A percentile compares a stretch with the other conserved stretches of the same genome.
Conservation (phyloP, 2,329 filamentous ascomycete species). For the Blastomyces gilchristii region DNA sequence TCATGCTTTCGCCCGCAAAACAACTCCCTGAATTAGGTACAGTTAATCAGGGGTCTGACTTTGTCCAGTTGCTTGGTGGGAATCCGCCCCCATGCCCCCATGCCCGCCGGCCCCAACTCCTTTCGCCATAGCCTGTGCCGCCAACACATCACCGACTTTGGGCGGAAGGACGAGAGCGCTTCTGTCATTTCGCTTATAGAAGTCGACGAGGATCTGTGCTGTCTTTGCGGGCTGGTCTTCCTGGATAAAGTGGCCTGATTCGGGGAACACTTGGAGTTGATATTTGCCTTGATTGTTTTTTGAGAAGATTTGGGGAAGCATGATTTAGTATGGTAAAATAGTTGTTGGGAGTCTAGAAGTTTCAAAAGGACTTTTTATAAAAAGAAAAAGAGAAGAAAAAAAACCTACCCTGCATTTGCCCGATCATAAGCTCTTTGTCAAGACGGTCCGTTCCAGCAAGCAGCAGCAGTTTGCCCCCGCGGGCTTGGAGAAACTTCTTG, state of each 20-base stretch:
- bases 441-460: slow-evolving; percentile 82
- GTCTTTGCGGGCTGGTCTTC: slow-evolving; percentile 90
- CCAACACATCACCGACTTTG: slow-evolving; percentile 67
- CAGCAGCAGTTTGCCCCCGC: slow-evolving; percentile 72
- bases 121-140: slow-evolving; percentile 33
- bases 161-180: slow-evolving; percentile 76
- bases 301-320: not conserved
- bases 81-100: not conserved
- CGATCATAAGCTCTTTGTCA: slow-evolving; percentile 87
- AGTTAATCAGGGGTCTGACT: not conserved
- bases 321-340: not conserved
- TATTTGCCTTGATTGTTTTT: slow-evolving; percentile 56
- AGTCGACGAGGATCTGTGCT: slow-evolving; percentile 74
- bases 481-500: slow-evolving; percentile 71
- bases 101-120: slow-evolving; percentile 15
- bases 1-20: not conserved
- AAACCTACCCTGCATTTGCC: slow-evolving; percentile 50
- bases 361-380: not conserved
- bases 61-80: slow-evolving; percentile 5
- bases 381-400: slow-evolving; percentile 53
- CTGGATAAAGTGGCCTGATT: slow-evolving; percentile 93
- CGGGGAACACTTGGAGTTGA: slow-evolving; percentile 84
- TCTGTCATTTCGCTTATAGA: slow-evolving; percentile 83
- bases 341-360: not conserved
- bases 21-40: not conserved